Base-by-base conservation (phyloP, 2,329 filamentous ascomycete genomes). In the Zasmidium angulare region DNA sequence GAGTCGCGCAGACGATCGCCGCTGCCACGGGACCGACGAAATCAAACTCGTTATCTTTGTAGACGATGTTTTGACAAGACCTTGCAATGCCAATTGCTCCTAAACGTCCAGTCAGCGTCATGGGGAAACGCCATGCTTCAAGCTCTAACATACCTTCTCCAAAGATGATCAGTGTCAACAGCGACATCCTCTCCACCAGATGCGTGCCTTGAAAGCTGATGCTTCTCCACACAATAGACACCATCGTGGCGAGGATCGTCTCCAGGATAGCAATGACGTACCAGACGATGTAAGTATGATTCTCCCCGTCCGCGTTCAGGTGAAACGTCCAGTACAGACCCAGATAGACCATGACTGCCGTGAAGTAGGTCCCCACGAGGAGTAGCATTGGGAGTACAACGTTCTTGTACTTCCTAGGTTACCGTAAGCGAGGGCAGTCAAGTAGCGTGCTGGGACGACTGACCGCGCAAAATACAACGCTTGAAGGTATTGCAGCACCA, bases 281-380 rank as follows among this genome's bases (percentile, higher is more conserved):
- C 85, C 85, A 84, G 43, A 77, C 73, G 53, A 77, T 75, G 72
- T 80, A 81, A 3, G 79, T 70, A 43, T 59, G 56, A 56, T 73
- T 71, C 11, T 55, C 23, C 1, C 59, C 56, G n/a, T 59, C 24
- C 14, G 29, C 21, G 26, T 52, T 59, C 29, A 43, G 36, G 50
- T 62, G 51, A 26, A 74, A 70, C 11, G 65, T 66, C 31, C 68
- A 63, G 31, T 66, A 72, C 9, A 74, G 58, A 11, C 68, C 69
- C 1, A 72, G 71, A 26, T 77, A 74, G 2, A 73, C 59, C 19
- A 71, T 66, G 1, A 70, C 73, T 4, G 75, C 72, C n/a, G 72
- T 53, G 14, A 74, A 60, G 46, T 73, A 71, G 6, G 68, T 72
- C 2, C 60, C 66, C 49, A 73, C 74, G 7, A 75, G 69, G 26